These are phyloP conservation scores for Pestalotiopsis sp. DNA, from an alignment of 2,329 filamentous ascomycete genomes.

Conservation along the genomic window DNA sequence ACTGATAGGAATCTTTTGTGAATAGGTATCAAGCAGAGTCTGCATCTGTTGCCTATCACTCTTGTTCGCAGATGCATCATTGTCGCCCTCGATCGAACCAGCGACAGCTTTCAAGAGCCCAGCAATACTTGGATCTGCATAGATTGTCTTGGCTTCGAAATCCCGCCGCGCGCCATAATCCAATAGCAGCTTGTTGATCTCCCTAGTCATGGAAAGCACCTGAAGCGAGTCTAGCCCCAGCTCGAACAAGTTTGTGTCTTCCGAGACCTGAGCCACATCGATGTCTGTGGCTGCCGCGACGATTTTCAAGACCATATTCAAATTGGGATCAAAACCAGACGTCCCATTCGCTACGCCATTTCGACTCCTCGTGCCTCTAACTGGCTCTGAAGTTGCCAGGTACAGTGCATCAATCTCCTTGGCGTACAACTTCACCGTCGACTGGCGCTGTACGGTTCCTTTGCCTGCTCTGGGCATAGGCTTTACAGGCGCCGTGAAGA, in stretches of 20 bases:
- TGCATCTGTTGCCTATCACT: not conserved
- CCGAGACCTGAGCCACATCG: not conserved
- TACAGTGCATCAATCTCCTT: conserved; percentile 35
- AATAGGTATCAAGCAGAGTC: not conserved
- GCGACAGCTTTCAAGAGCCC: not conserved
- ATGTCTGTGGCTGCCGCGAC: not conserved
- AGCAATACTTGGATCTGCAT: not conserved
- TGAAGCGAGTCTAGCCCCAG: not conserved
- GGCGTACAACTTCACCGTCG: conserved; percentile 29
- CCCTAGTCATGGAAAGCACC: not conserved
- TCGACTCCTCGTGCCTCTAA: too few relatives aligned
- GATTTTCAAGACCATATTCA: not conserved
- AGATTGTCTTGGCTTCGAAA: not conserved
- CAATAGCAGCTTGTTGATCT: not conserved
- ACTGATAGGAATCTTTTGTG: not conserved
- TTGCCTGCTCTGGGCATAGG: conserved; percentile 35
- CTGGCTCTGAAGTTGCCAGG: not conserved
- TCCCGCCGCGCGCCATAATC: not conserved
- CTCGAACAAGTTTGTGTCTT: not conserved
- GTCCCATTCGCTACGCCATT: not conserved
- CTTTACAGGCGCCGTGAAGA: conserved; percentile 29
- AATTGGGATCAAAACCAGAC: too few relatives aligned
- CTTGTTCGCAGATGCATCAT: not conserved
- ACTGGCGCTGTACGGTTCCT: conserved; percentile 35
- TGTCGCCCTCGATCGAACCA: not conserved